Conservation (phyloP, 306 rosid genomes). For the Cicer cuneatum region DNA sequence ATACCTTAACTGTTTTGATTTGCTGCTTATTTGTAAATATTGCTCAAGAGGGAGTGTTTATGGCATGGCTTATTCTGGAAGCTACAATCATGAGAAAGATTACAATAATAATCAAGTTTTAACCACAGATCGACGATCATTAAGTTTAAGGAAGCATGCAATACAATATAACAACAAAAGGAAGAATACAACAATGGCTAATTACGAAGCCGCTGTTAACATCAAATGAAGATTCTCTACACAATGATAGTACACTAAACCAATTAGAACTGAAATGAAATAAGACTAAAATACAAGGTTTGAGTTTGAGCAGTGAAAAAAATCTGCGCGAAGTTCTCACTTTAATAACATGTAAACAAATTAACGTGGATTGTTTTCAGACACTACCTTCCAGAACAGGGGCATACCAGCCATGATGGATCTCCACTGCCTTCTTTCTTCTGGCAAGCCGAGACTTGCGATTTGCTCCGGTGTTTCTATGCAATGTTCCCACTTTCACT, state of each 20-base stretch:
- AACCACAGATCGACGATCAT: neutral
- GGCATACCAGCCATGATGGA: conserved; percentile 95
- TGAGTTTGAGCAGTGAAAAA: conserved; percentile 38
- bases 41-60: neutral
- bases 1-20: neutral
- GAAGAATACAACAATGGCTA: conserved; percentile 21
- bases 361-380: conserved; percentile 46
- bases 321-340: conserved; percentile 37
- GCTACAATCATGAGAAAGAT: conserved; percentile 22
- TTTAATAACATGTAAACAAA: conserved; percentile 35
- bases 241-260: conserved; percentile 40
- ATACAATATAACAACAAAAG: neutral
- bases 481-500: conserved; percentile 86
- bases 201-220: conserved; percentile 29
- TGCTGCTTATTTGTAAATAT: neutral
- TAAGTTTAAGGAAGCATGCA: conserved; percentile 20
- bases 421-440: conserved; percentile 87
- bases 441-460: conserved; percentile 94
- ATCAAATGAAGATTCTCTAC: conserved; percentile 34
- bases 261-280: conserved; percentile 38
- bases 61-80: neutral
- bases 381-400: conserved; percentile 59
- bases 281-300: conserved; percentile 44
- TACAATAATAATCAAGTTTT: neutral
- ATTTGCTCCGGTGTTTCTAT: conserved; percentile 86